Base-by-base conservation (phyloP, 495 filamentous ascomycete species). In the Trypethelium eluteriae region DNA sequence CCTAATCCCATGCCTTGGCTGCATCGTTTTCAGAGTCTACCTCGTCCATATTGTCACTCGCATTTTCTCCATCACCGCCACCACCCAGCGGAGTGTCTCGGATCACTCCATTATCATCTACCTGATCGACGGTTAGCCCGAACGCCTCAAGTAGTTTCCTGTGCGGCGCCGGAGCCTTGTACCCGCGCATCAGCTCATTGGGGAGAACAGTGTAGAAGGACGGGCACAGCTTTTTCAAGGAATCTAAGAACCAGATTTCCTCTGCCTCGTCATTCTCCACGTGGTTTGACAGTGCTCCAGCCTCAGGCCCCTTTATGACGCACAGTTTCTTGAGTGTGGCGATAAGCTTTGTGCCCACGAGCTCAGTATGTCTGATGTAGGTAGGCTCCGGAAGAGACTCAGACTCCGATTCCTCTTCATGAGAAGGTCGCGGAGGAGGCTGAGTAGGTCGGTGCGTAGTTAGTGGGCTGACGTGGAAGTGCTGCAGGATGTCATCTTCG, bases 341-440 rank as follows among this genome's bases (percentile, higher is more conserved):
- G 39, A 82, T 80, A 16, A 97, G 73, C 78, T 95, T 96, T 86
- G 96, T 86, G 1, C 92, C 91, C 0, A 84, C 6, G 5, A 35
- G 10, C 18, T 10, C 53, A 36, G 53, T 59, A 6, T 14, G 3
- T 18, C 36, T 4, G 6, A 32, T 1, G 32, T 59, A 59, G 53
- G 10, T 36, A 7, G 53, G 53, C 5, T 5, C 32, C 53, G 16
- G 7, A 53, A 46, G 41, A 9, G 41, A 25, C 25, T 14, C 41
- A 14, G 41, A 44, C 14, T 44, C 14, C 41, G 41, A 14, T 44
- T 7, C 41, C 2, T 53, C 16, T 5, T 18, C n/a, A n/a, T 11
- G 11, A 5, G n/a, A 1, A 16, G n/a, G 49, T n/a, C 5, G 25
- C 6, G 11, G 11, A 5, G n/a, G n/a, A 16, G n/a, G 49, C 49